Evolutionary conservation across 75 land plant species (phyloP), one percentile per base, ranked within the genome.

Genomic region (Pseudotsuga menziesii): DNA sequence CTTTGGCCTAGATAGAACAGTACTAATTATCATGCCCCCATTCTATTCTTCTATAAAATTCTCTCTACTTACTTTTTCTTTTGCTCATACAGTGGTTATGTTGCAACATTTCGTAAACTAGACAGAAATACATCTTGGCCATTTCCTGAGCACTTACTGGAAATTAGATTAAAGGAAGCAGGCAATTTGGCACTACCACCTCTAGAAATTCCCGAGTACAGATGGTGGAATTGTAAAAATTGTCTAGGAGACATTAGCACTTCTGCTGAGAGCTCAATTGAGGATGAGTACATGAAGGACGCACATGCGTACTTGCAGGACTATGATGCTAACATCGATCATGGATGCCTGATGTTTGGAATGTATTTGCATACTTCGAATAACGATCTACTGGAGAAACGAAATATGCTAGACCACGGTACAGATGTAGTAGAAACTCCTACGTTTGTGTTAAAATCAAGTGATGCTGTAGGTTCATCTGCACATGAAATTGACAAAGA

Each of bases 141-240:
- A 69, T 69, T 69, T 32, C 52, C 72, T 69, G 52, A 41, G 72
- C 52, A 69, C 9, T 69, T 39, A 39, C 72, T 69, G 36, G 72
- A 69, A 69, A 36, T 44, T 69, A 69, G 72, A 39, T 20, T 22
- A 41, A 69, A n/a, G 72, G 72, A 69, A 39, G 72, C 36, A 69
- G 52, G 20, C 25, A 69, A 41, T 69, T 0, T 20, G 22, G 23
- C 72, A 69, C n/a, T 69, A 48, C 72, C 72, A 19, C 52, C 72
- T 41, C 20, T 69, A 3, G 72, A 69, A 69, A 44, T 69, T 69
- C 72, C 48, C 8, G 22, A n/a, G 20, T 69, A 20, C 52, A 69
- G 35, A 69, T 69, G 72, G 72, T 69, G 72, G 72, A 69, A 69
- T n/a, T 69, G 72, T 69, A 69, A 44, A 69, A 69, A 69, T 20